Conservation (phyloP, 495 filamentous ascomycete species). For the Echria macrotheca region DNA sequence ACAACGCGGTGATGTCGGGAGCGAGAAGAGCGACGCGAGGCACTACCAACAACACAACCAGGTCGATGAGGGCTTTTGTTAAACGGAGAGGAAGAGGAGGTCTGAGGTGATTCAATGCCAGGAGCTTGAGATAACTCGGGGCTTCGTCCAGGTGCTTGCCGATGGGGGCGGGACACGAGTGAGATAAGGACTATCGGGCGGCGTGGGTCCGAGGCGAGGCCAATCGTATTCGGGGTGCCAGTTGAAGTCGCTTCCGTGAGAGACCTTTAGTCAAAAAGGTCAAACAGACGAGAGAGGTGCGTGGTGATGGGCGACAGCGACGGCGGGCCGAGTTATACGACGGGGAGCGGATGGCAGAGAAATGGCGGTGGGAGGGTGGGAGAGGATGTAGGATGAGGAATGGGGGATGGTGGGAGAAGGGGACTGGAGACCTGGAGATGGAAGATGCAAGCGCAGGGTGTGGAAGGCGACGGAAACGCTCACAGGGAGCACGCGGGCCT, state of each 20-base stretch:
- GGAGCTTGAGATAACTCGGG: conserved; percentile 1
- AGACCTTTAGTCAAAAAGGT: conserved; percentile 9
- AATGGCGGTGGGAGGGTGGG: conserved; percentile 16
- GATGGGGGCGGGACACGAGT: conserved; percentile 1
- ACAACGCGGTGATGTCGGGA: conserved; percentile 15
- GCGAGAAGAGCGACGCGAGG: conserved; percentile 11
- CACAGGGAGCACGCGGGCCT: conserved; percentile 7
- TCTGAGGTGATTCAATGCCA: conserved; percentile 5
- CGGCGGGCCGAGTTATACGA: conserved; percentile 11
- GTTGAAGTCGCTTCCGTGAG: conserved; percentile 1
- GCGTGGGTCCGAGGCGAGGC: conserved; percentile 1
- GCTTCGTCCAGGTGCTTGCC: not conserved
- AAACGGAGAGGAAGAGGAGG: not conserved
- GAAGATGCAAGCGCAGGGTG: conserved; percentile 28
- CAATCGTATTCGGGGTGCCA: conserved; percentile 7
- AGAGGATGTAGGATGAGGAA: conserved; percentile 9
- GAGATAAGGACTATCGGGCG: conserved; percentile 8
- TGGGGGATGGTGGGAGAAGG: conserved; percentile 15
- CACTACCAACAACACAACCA: too few relatives aligned
- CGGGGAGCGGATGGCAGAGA: conserved; percentile 10
- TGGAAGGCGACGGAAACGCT: conserved; percentile 33
- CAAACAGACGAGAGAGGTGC: conserved; percentile 6
- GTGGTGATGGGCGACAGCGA: conserved; percentile 6
- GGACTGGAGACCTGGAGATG: conserved; percentile 8
- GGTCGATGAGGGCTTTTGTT: not conserved